Conservation (phyloP, 2,329 filamentous ascomycete species). For the Colletotrichum tanaceti region DNA sequence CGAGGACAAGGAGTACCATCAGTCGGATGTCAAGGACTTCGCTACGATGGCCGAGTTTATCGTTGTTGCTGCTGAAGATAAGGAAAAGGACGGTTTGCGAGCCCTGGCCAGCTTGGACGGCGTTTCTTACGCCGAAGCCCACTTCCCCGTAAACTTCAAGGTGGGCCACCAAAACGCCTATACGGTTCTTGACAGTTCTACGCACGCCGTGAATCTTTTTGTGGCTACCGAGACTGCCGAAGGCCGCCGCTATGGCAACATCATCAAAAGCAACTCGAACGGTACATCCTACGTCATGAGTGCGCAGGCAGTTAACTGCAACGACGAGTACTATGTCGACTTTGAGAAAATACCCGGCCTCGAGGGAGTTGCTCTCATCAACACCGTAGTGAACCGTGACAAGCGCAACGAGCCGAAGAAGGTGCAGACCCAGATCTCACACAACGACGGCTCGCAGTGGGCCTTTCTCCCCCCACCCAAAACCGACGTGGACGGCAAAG, state of each 20-base stretch:
- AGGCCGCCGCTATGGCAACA: slow-evolving; percentile 80
- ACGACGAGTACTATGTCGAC: slow-evolving; percentile 83
- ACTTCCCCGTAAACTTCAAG: slow-evolving; percentile 87
- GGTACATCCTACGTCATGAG: slow-evolving; percentile 94
- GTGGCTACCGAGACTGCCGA: slow-evolving; percentile 78
- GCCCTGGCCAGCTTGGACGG: slow-evolving; percentile 90
- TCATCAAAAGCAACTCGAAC: slow-evolving; percentile 98
- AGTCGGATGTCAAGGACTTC: slow-evolving; percentile 82
- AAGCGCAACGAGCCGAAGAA: slow-evolving; percentile 78
- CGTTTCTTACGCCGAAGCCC: slow-evolving; percentile 80
- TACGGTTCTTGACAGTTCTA: slow-evolving; percentile 94
- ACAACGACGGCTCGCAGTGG: slow-evolving; percentile 96
- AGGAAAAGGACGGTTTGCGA: slow-evolving; percentile 75
- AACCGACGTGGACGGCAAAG: slow-evolving; percentile 76
- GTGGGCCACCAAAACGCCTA: slow-evolving; percentile 84
- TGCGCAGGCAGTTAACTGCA: slow-evolving; percentile 82
- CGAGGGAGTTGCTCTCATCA: slow-evolving; percentile 90
- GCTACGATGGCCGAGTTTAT: slow-evolving; percentile 98
- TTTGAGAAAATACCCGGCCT: slow-evolving; percentile 96
- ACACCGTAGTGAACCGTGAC: slow-evolving; percentile 81
- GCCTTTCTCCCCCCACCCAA: slow-evolving; percentile 77
- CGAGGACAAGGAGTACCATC: slow-evolving; percentile 69
- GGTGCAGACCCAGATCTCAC: slow-evolving; percentile 90
- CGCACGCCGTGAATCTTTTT: slow-evolving; percentile 93
- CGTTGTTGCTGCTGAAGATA: slow-evolving; percentile 81